Evolutionary conservation across 441 rosid species (phyloP).

Genomic region (Croton setiger): DNA sequence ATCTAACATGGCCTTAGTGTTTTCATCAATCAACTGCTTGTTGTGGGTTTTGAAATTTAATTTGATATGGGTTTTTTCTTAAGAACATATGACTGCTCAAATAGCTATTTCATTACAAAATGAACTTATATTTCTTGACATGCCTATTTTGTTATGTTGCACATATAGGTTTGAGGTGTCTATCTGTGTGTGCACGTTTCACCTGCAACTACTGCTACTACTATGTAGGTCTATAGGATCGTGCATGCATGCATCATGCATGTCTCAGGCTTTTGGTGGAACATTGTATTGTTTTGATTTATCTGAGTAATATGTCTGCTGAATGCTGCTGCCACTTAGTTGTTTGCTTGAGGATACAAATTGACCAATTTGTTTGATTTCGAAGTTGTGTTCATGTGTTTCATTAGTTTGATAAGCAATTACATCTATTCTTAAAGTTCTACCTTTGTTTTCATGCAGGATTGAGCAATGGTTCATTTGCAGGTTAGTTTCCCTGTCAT

Average conservation of each 20-base stretch:
- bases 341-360: background rate
- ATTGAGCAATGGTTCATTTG: constrained; percentile 61
- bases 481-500: constrained; percentile 48
- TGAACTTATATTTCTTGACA: background rate
- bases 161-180: background rate
- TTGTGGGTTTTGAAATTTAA: too few relatives aligned
- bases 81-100: background rate
- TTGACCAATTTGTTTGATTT: constrained; percentile 5
- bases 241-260: background rate
- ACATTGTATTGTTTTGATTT: background rate
- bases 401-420: background rate
- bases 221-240: background rate
- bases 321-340: background rate
- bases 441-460: constrained; percentile 45
- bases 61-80: background rate
- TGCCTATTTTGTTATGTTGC: background rate
- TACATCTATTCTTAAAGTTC: background rate
- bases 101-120: background rate
- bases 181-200: background rate
- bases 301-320: background rate
- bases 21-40: background rate
- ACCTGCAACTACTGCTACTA: too few relatives aligned
- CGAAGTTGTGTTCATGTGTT: background rate
- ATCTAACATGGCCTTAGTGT: background rate
- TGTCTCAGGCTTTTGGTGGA: background rate